Percentiles rank a stretch among this genome's conserved stretches.
Evolutionary conservation across 106 monocot species (phyloP).

Genomic region (Narthecium ossifragum): DNA sequence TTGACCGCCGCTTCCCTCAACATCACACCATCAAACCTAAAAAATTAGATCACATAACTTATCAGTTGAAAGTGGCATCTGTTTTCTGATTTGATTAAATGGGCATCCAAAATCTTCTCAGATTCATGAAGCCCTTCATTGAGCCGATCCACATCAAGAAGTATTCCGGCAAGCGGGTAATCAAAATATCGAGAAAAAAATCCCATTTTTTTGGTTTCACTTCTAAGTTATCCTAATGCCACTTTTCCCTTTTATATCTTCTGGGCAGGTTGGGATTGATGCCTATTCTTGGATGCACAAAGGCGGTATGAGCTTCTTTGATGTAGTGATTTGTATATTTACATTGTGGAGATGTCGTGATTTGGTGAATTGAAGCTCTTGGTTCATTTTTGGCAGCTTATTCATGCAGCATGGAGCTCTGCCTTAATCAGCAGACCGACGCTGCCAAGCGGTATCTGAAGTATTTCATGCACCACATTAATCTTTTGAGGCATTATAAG

Average conservation of each 20-base stretch:
- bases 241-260: constrained; percentile 1
- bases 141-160: constrained; percentile 77
- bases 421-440: constrained; percentile 27
- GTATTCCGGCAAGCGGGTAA: constrained; percentile 68
- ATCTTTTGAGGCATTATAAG: constrained; percentile 63
- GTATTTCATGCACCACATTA: constrained; percentile 81
- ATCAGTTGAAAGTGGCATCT: too few species aligned
- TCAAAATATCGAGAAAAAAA: neutral
- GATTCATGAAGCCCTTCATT: constrained; percentile 72
- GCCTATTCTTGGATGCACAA: constrained; percentile 98
- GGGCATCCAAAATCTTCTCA: constrained; percentile 86
- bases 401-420: constrained; percentile 92
- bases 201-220: neutral
- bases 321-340: too few species aligned
- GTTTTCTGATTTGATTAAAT: too few species aligned
- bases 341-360: too few species aligned
- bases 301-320: constrained; percentile 65
- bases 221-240: neutral
- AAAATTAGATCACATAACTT: too few species aligned
- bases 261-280: constrained; percentile 77
- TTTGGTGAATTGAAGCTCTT: neutral
- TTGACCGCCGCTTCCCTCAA: too few species aligned
- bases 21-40: too few species aligned
- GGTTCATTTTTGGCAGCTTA: constrained; percentile 47
- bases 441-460: constrained; percentile 45